These are phyloP conservation scores for Handroanthus guayacan DNA, from an alignment of 257 asterid species.

Conservation along the genomic window DNA sequence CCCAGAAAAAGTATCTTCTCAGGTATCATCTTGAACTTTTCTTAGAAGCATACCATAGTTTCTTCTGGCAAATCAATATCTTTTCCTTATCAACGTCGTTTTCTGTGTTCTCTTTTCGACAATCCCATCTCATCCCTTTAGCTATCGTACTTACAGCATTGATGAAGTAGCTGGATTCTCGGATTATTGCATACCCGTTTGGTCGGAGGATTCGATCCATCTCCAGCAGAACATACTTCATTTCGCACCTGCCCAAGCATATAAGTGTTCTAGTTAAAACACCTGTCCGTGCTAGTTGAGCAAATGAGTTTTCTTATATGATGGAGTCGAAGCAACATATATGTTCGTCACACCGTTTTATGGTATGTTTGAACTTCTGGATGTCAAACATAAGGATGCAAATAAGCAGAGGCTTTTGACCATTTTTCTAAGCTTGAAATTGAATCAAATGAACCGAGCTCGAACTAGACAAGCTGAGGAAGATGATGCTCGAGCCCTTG, in stretches of 20 bases:
- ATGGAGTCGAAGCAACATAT: no score
- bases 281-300: not conserved
- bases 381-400: no score
- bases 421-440: no score
- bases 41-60: slow-evolving; percentile 87
- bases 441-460: no score
- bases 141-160: slow-evolving; percentile 72
- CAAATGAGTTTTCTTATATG: not conserved
- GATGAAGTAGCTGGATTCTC: slow-evolving; percentile 77
- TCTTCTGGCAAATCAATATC: slow-evolving; percentile 93
- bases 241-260: slow-evolving; percentile 73
- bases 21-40: slow-evolving; percentile 48
- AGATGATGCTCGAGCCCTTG: no score
- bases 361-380: no score
- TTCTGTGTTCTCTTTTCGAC: slow-evolving; percentile 85
- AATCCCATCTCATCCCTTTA: slow-evolving; percentile 92
- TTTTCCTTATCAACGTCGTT: slow-evolving; percentile 68
- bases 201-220: slow-evolving; percentile 98
- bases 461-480: no score
- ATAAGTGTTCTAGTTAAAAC: not conserved
- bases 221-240: slow-evolving; percentile 89
- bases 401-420: no score
- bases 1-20: not conserved
- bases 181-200: slow-evolving; percentile 78
- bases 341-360: no score